These are phyloP conservation scores for Zalaria sp. DNA, from an alignment of 2,329 filamentous ascomycete species.

Conservation along the genomic window DNA sequence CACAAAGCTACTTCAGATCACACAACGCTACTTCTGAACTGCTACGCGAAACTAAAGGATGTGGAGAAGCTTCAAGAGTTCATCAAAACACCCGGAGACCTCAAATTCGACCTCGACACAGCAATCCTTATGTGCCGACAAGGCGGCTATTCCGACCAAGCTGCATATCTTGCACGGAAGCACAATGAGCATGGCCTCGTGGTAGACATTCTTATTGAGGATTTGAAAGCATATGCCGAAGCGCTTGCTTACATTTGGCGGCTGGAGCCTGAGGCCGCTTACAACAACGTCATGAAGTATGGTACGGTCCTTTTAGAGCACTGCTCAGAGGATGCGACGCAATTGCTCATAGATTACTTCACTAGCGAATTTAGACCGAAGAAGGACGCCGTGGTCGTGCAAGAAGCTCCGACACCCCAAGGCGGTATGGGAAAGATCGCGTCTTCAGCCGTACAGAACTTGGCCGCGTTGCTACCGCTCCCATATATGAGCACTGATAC, in stretches of 20 bases:
- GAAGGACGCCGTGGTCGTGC: constrained; percentile 43
- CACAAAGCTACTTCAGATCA: constrained; percentile 89
- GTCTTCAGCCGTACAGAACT: constrained; percentile 68
- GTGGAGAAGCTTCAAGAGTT: constrained; percentile 92
- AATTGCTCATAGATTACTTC: constrained; percentile 89
- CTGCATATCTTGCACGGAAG: constrained; percentile 85
- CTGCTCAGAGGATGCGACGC: constrained; percentile 67
- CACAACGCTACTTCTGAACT: constrained; percentile 86
- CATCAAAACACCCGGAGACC: constrained; percentile 85
- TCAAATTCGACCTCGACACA: constrained; percentile 94
- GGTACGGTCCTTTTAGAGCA: constrained; percentile 81
- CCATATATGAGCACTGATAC: constrained; percentile 65
- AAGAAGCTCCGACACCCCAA: constrained; percentile 31
- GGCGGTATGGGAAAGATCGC: constrained; percentile 32
- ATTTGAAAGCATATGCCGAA: constrained; percentile 79
- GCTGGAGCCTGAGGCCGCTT: constrained; percentile 65
- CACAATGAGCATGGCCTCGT: constrained; percentile 89
- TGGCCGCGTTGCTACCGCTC: constrained; percentile 69
- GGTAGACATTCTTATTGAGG: constrained; percentile 89
- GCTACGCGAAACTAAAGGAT: constrained; percentile 95
- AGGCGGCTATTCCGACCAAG: constrained; percentile 92
- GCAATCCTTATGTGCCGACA: constrained; percentile 96
- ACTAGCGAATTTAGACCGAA: constrained; percentile 69
- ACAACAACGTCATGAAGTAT: constrained; percentile 86
- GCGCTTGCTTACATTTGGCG: constrained; percentile 86